Percentiles rank a stretch among this genome's conserved stretches.
These are phyloP conservation scores for Rhynchospora tenuis DNA, from an alignment of 176 grass and related monocot genomes.

Conservation along the genomic window DNA sequence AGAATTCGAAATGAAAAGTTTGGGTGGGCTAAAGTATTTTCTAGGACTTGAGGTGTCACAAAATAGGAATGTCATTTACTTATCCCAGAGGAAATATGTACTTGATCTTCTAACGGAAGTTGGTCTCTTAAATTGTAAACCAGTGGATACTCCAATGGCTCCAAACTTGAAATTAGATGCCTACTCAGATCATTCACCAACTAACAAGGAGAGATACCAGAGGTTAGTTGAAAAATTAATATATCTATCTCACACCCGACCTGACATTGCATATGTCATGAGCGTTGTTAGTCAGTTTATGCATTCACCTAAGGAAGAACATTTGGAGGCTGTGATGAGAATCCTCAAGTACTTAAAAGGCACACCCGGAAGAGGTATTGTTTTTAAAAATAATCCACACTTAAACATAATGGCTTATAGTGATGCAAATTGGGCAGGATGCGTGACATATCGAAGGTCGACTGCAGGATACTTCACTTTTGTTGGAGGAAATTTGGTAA, in stretches of 20 bases:
- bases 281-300: slow-evolving; percentile 4
- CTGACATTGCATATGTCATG: not conserved
- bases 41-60: slow-evolving; percentile 10
- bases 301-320: not conserved
- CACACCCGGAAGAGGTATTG: not conserved
- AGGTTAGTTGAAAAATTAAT: not conserved
- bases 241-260: slow-evolving; percentile 8
- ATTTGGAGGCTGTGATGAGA: not conserved
- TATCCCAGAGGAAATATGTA: slow-evolving; percentile 7
- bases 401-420: not conserved
- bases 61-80: not conserved
- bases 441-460: not conserved
- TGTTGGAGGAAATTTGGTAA: too few species aligned
- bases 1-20: slow-evolving; percentile 5
- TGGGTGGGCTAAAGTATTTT: slow-evolving; percentile 5
- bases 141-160: not conserved
- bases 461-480: not conserved
- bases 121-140: not conserved
- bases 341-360: not conserved
- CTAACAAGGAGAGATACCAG: not conserved
- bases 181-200: not conserved
- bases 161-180: not conserved
- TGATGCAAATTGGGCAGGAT: not conserved
- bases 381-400: not conserved
- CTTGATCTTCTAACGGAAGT: not conserved